Evolutionary conservation across 148 eudicot genomes (phyloP).

Genomic region (Arctostaphylos glauca): DNA sequence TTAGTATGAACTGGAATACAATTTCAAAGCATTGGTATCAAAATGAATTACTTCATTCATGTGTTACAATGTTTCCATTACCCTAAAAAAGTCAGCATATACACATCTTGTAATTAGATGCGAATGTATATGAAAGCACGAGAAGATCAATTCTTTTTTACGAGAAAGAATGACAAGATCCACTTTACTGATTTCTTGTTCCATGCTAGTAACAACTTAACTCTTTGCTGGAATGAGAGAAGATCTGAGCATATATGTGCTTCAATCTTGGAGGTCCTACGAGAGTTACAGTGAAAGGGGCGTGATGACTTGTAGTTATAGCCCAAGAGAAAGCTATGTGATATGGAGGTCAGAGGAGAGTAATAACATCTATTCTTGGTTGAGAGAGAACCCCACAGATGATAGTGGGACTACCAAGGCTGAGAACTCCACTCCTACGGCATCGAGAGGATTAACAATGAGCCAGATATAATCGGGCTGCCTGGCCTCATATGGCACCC

Average conservation of each 20-base stretch:
- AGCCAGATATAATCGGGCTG: background rate
- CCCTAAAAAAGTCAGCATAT: background rate
- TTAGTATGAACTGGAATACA: background rate
- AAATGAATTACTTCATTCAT: background rate
- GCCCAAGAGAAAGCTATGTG: background rate
- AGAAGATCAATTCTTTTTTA: background rate
- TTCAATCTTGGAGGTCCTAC: background rate
- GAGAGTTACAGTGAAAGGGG: background rate
- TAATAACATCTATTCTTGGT: background rate
- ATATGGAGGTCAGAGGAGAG: background rate
- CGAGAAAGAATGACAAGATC: background rate
- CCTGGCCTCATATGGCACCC: background rate
- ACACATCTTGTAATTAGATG: background rate
- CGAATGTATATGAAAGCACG: background rate
- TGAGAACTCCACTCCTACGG: background rate
- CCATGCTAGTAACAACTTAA: background rate
- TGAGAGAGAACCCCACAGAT: background rate
- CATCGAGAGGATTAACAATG: background rate
- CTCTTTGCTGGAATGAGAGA: background rate
- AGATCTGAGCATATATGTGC: background rate
- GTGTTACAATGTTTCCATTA: background rate
- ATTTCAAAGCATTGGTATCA: background rate
- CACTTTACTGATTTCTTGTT: background rate
- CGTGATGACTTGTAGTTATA: background rate
- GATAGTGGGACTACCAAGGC: background rate